Evolutionary conservation across 2,329 filamentous ascomycete species (phyloP), one percentile per base, ranked within the genome.

Genomic region (Alternaria sp.): DNA sequence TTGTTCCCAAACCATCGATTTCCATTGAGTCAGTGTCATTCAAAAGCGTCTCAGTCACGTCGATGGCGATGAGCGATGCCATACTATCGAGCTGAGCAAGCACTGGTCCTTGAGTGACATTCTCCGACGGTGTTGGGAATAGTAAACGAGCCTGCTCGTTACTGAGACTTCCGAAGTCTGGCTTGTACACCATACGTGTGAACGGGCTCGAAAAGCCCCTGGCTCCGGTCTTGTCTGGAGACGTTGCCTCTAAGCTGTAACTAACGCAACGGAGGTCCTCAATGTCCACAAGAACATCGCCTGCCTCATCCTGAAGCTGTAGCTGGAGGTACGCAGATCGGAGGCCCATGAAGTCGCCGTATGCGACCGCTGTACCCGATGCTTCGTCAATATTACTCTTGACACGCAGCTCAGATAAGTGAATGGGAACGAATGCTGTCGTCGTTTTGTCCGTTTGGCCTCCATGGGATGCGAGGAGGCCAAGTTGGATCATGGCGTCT

Each of bases 401-500:
- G n/a, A 44, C n/a, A 17, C 4, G 13, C 11, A 30, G 32, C 21
- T 19, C 12, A 3, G 28, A 51, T 0, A 46, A 26, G 23, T 10
- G 30, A 30, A 72, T 21, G 53, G 73, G 46, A 59, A 69, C 28
- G 60, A 59, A 46, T 62, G 66, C 57, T 25, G 59, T 19, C 49
- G 62, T 50, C 43, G 47, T 46, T 25, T 17, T 15, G 28, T 59
- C 59, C n/a, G 55, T 30, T 13, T 69, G 53, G 19, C 73, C 73
- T 13, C 63, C 56, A 50, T 70, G 32, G 7, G 26, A 46, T 3
- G 72, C 68, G 59, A 73, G 59, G 52, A 66, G n/a, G 19, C 49
- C 66, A 4, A 78, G 70, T 21, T 78, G 79, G 8, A 77, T 58
- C 36, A 63, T 72, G n/a, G 52, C 61, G 58, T 81, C 79, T 4